Evolutionary conservation across 2,329 filamentous ascomycete genomes (phyloP), one percentile per base, ranked within the genome.

Genomic region (Monilinia fructigena): DNA sequence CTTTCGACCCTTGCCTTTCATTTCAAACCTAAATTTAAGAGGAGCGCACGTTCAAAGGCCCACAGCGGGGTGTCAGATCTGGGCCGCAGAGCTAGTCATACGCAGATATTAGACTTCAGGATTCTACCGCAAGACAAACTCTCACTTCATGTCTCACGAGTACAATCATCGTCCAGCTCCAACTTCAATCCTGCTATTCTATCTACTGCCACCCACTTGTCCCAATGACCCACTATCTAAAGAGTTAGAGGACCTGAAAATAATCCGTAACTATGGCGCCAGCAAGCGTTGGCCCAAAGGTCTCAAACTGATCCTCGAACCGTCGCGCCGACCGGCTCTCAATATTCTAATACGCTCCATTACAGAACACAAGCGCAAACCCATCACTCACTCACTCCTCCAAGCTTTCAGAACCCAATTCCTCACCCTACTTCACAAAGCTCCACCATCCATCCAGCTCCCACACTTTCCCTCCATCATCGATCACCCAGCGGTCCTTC

Each of bases 291-390:
- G 70, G 74, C 54, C 71, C 2, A 72, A 73, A 54, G 70, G 72
- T 45, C 69, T 75, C 2, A 73, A 68, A 76, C 81, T 86, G 63
- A 79, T 83, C 35, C 79, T 87, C 52, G 83, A 86, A 70, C 78
- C 79, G 38, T 80, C 82, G 38, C 79, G 81, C 55, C 82, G 85
- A 56, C 80, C 79, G 68, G 83, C 81, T 2, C 79, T 86, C 42
- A 80, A 83, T 66, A 76, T 76, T 58, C 80, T 87, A 26, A 77
- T 84, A 31, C 75, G 78, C 56, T 81, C 85, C 50, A 83, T 86
- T 72, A 80, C 79, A n/a, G 74, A 75, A n/a, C 81, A 82, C 67
- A 86, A 87, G 82, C 80, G 81, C 55, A 78, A 79, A 2, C 80
- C 85, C 69, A 74, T 86, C 18, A 78, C 84, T 67, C 75, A 76